Evolutionary conservation across 73 alveolate genomes (phyloP), one percentile per base, ranked within the genome.

Genomic region (Effrenium voratum): DNA sequence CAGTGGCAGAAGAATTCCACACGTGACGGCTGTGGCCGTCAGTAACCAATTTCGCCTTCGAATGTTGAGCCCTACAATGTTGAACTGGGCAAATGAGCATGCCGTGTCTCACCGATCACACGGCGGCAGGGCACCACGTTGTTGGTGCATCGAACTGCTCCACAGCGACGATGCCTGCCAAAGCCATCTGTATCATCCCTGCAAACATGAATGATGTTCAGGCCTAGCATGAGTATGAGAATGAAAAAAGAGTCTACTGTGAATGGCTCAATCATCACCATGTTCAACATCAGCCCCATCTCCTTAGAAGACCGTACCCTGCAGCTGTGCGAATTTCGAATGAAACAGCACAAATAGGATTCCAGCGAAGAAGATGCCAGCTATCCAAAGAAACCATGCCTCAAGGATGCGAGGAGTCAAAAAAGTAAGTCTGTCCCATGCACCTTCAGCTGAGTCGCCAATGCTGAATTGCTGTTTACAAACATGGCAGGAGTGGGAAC

Each of bases 41-140:
- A 90, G 87, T n/a, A 90, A 76, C 97, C 86, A 45, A 45, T 90
- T 90, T 26, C 97, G 97, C 97, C 97, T 90, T n/a, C n/a, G n/a
- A n/a, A n/a, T n/a, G n/a, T n/a, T n/a, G 72, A 30, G 72, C 28
- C 72, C 16, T 57, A 57, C 16, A 57, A 57, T 1, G 1, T 30
- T 30, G 72, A 12, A 55, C n/a, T 57, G 16, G 16, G n/a, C 72
- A 22, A 57, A 22, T n/a, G n/a, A n/a, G n/a, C n/a, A n/a, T n/a
- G 16, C 80, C 46, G 26, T 52, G 63, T n/a, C n/a, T n/a, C n/a
- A n/a, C n/a, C n/a, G n/a, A n/a, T n/a, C n/a, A n/a, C n/a, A n/a
- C n/a, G n/a, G n/a, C n/a, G 59, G 12, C 87, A 43, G 63, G 63
- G 28, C 26, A 82, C 92, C 92, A 82, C 49, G 47, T 19, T 12